These are phyloP conservation scores for Plasmodium blacklocki DNA, from an alignment of 169 alveolate species.

Conservation along the genomic window DNA sequence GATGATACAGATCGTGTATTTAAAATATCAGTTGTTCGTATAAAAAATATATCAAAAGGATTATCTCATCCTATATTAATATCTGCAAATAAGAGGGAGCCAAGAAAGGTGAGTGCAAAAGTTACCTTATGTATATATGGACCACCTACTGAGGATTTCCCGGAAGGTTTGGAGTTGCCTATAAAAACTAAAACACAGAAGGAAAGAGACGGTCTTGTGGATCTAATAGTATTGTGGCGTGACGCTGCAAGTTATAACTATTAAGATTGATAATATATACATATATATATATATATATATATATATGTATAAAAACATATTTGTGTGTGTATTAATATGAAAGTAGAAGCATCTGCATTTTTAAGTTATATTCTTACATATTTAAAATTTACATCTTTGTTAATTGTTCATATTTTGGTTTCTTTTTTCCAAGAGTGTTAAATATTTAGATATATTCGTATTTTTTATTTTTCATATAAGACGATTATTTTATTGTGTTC, in stretches of 20 bases:
- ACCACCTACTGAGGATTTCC: slow-evolving; percentile 93
- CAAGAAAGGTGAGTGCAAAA: slow-evolving; percentile 89
- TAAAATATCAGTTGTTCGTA: slow-evolving; percentile 89
- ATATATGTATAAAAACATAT: not conserved
- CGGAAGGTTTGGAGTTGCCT: slow-evolving; percentile 92
- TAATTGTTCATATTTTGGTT: too few species aligned
- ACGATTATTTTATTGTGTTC: too few species aligned
- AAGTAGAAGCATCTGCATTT: too few species aligned
- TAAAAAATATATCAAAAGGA: slow-evolving; percentile 92
- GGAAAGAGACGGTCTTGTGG: slow-evolving; percentile 92
- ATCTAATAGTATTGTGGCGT: slow-evolving; percentile 92
- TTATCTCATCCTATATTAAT: slow-evolving; percentile 88
- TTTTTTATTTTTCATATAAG: too few species aligned
- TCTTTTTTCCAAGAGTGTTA: too few species aligned
- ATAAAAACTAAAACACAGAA: slow-evolving; percentile 89
- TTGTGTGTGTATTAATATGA: too few species aligned
- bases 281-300: slow-evolving; percentile 1
- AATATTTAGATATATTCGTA: too few species aligned
- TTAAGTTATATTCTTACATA: too few species aligned
- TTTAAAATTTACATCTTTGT: too few species aligned
- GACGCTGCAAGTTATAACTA: slow-evolving; percentile 93
- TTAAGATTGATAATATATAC: not conserved
- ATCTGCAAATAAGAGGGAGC: slow-evolving; percentile 90
- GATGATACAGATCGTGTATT: slow-evolving; percentile 87
- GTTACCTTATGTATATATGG: slow-evolving; percentile 88